Base-by-base conservation (phyloP, 2,329 filamentous ascomycete species). In the Claviceps africana region DNA sequence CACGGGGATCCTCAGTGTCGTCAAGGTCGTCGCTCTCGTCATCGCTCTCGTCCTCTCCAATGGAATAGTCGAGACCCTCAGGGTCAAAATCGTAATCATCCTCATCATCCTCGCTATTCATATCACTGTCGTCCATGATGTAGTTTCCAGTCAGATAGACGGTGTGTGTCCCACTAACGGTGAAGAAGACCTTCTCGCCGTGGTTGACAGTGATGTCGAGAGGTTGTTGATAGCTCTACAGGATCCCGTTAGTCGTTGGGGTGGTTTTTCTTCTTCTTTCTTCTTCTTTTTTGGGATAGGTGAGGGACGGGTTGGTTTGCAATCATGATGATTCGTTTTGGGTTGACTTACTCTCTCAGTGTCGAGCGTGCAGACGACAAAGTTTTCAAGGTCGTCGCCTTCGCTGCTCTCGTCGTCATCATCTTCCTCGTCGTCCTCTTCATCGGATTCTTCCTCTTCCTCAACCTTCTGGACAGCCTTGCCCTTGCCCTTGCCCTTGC, bases 71-170 rank as follows among this genome's bases (percentile, higher is more conserved):
- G 52, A 94, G 77, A 69, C 90, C 88, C 62, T 88, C 86, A 28
- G 84, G 85, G 43, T 85, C 85, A 51, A 93, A 76, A 63, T 94
- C 88, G 65, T 94, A 93, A 54, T 88, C 85, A 54, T 83, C 80
- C 54, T 83, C 80, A 48, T 82, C 78, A 8, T 85, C 81, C 19
- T 54, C 53, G 50, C 44, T 50, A 44, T 82, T 74, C 44, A 80
- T 77, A 21, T 80, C 78, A 48, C 79, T 78, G 21, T 83, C 78
- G 47, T 85, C 79, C 64, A 93, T 80, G 60, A 98, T 79, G 71
- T 95, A 97, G 81, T 98, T 98, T 61, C 93, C 93, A 56, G 91
- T 97, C 55, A 98, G 80, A 73, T 85, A 93, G 64, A 98, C 77
- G 57, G 86, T 82, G 77, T 96, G 89, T 56, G 87, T 93, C 62